Percentiles rank a stretch among this genome's conserved stretches.
Conservation (phyloP, 345 rosid genomes). For the Brassica carinata region DNA sequence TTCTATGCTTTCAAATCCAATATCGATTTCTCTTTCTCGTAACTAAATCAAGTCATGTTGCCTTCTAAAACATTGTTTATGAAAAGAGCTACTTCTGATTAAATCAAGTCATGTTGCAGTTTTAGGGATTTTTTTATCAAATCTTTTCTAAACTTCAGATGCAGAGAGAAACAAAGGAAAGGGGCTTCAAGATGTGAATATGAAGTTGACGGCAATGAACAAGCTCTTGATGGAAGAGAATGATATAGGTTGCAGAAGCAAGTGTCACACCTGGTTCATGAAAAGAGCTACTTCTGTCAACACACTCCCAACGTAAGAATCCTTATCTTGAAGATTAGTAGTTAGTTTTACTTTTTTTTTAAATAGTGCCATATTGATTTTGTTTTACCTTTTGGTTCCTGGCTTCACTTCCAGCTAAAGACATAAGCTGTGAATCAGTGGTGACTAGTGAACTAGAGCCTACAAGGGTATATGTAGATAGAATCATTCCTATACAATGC, state of each 20-base stretch:
- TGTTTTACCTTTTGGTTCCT: slow-evolving; percentile 40
- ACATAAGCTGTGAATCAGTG: slow-evolving; percentile 98
- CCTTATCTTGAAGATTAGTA: background rate
- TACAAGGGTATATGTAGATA: slow-evolving; percentile 66
- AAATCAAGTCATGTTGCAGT: too few relatives aligned
- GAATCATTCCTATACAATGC: background rate
- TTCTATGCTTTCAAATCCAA: too few relatives aligned
- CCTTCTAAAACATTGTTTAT: too few relatives aligned
- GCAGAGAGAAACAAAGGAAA: slow-evolving; percentile 99
- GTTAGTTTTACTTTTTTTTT: too few relatives aligned
- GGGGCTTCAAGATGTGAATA: slow-evolving; percentile 95
- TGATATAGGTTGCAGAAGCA: slow-evolving; percentile 97
- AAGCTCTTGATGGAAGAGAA: slow-evolving; percentile 99
- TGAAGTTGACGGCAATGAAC: slow-evolving; percentile 97
- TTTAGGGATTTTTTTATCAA: too few relatives aligned
- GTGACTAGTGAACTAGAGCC: slow-evolving; percentile 98
- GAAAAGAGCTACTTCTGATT: too few relatives aligned
- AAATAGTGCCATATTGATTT: background rate
- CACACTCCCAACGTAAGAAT: slow-evolving; percentile 79
- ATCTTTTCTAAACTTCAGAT: slow-evolving; percentile 53
- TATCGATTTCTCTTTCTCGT: too few relatives aligned
- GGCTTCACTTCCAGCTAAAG: slow-evolving; percentile 92
- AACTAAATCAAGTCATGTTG: too few relatives aligned
- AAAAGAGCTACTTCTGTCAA: slow-evolving; percentile 96
- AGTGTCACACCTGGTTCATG: slow-evolving; percentile 95